Evolutionary conservation across 2,329 filamentous ascomycete species (phyloP).

Genomic region (Alternaria hordeiaustralica): DNA sequence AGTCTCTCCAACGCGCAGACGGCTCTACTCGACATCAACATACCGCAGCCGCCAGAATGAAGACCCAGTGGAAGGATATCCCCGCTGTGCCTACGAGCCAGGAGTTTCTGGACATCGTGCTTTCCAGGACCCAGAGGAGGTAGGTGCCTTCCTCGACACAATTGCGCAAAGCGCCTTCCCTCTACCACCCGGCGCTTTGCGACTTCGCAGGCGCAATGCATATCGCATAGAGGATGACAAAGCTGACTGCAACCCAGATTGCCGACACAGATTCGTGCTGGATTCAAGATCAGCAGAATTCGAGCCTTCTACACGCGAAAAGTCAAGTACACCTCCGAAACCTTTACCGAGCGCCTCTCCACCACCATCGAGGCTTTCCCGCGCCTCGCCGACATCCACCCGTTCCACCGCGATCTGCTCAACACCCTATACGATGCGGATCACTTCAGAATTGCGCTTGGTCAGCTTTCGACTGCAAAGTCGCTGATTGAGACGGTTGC

Average conservation of each 20-base stretch:
- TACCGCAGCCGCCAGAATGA: slow-evolving; percentile 39
- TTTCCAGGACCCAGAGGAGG: slow-evolving; percentile 66
- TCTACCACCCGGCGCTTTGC: slow-evolving; percentile 22
- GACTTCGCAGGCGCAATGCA: slow-evolving; percentile 69
- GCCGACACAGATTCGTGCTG: slow-evolving; percentile 92
- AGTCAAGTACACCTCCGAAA: slow-evolving; percentile 93
- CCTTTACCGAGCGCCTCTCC: slow-evolving; percentile 91
- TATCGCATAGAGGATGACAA: not conserved
- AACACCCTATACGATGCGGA: slow-evolving; percentile 81
- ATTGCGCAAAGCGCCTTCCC: slow-evolving; percentile 6
- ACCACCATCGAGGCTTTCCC: slow-evolving; percentile 90
- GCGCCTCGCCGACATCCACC: slow-evolving; percentile 90
- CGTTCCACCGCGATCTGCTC: slow-evolving; percentile 87
- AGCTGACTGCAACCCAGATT: slow-evolving; percentile 59
- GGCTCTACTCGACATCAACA: slow-evolving; percentile 20
- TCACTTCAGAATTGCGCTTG: slow-evolving; percentile 88
- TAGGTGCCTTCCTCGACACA: slow-evolving; percentile 10
- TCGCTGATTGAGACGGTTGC: slow-evolving; percentile 95
- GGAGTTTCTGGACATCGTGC: slow-evolving; percentile 97
- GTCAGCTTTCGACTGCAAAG: slow-evolving; percentile 94
- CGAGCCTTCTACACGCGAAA: slow-evolving; percentile 96
- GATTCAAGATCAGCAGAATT: slow-evolving; percentile 96
- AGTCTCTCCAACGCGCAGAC: slow-evolving; percentile 18
- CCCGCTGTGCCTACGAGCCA: slow-evolving; percentile 87
- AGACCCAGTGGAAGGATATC: slow-evolving; percentile 65